Base-by-base conservation (phyloP, 257 asterid genomes). In the Verbascum thapsus region DNA sequence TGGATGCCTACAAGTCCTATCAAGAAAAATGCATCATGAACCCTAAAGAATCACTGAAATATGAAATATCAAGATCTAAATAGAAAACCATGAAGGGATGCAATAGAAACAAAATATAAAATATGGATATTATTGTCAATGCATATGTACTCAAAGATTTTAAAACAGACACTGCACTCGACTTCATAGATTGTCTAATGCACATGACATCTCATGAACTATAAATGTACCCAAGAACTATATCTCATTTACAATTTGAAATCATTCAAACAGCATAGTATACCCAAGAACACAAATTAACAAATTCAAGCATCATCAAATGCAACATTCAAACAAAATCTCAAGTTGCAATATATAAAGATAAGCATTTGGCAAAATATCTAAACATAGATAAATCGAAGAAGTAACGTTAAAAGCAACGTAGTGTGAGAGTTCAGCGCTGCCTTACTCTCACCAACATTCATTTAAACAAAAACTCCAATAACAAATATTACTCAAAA, bases 371-470 rank as follows among this genome's bases (percentile, higher is more conserved):
- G 8, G 47, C 20, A 0, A 9, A 41, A 39, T 12, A 70, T 6
- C 7, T 61, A 50, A 51, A 69, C 2, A 26, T 5, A 26, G 64
- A 58, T 39, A 55, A 60, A 54, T 41, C 6, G 50, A 52, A 57
- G 44, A 12, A 41, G 40, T 61, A 41, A 3, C 60, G 69, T 58
- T 18, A 57, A 58, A 32, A 58, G 26, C 18, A 16, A 45, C 18
- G 64, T 37, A 22, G 57, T 23, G 53, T 37, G 22, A 43, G 61
- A 54, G 68, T 58, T 30, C 39, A 66, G 45, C 44, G 38, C 37
- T 16, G 49, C 19, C 50, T 49, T 49, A 19, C 64, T 26, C 59
- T 19, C 69, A 32, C 32, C 32, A 26, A 40, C 38, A 51, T 69
- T 37, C 42, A 41, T 10, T 18, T n/a, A 41, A 40, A 13, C 16